phyloP scores from a whole-genome alignment of 179 eudicot species.

The Heliamphora pulchella region DNA sequence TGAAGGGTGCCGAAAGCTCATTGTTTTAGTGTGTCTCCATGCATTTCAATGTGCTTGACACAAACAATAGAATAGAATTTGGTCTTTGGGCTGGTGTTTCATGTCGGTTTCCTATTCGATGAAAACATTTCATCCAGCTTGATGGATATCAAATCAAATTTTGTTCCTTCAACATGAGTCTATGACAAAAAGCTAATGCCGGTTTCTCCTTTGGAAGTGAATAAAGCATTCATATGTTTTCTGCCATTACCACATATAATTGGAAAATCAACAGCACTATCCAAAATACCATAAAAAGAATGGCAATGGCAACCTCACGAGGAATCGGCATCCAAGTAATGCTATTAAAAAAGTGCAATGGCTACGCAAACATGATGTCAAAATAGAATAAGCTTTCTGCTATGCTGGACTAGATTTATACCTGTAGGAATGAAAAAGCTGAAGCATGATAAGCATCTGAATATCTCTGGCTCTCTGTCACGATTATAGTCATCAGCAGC shows the following conservation, averaged over 20 bases:
- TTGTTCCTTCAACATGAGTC: too few relatives aligned
- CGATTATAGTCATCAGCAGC: conserved; percentile 20
- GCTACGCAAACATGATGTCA: background rate
- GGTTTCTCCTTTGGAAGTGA: background rate
- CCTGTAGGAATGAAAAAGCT: conserved; percentile 65
- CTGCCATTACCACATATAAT: background rate
- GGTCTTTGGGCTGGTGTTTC: background rate
- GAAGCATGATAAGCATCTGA: conserved; percentile 81
- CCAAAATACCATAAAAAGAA: background rate
- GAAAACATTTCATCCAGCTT: background rate
- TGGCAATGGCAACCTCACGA: background rate
- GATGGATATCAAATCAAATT: too few relatives aligned
- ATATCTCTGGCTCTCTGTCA: conserved; percentile 33
- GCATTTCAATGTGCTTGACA: too few relatives aligned
- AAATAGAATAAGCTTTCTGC: background rate
- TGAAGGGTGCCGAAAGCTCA: too few relatives aligned
- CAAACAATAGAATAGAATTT: too few relatives aligned
- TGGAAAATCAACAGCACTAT: background rate
- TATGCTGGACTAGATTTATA: conserved; percentile 18
- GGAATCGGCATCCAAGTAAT: background rate
- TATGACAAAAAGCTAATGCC: too few relatives aligned
- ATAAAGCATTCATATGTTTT: background rate
- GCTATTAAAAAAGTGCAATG: background rate
- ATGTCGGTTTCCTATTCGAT: too few relatives aligned
- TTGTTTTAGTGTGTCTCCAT: too few relatives aligned